phyloP scores from a whole-genome alignment of 2,329 filamentous ascomycete species.

The Metarhizium sp. region DNA sequence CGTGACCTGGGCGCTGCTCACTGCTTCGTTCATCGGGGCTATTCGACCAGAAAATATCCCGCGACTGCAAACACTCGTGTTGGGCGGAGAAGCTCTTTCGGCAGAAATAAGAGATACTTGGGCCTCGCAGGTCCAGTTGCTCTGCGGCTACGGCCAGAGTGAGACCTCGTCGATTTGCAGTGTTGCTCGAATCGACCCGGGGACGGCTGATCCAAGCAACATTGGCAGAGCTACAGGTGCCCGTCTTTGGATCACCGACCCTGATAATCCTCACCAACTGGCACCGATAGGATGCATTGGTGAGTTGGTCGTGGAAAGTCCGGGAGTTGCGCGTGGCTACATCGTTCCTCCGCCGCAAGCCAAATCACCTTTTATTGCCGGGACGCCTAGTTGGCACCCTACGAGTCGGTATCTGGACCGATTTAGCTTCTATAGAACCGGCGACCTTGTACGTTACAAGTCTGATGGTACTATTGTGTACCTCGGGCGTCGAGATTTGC shows the following conservation, averaged over 20 bases:
- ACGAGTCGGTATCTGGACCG: no score
- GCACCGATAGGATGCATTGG: no score
- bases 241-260: no score
- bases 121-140: not conserved
- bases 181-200: no score
- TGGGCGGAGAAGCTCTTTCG: not conserved
- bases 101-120: not conserved
- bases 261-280: no score
- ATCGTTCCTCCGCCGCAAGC: slow-evolving; percentile 7
- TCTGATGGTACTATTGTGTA: not conserved
- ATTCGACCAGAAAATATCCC: not conserved
- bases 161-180: not conserved
- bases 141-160: not conserved
- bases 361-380: slow-evolving; percentile 8
- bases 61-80: not conserved
- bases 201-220: no score
- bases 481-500: not conserved
- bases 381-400: not conserved
- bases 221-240: no score
- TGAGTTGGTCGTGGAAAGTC: no score
- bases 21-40: not conserved
- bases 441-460: not conserved
- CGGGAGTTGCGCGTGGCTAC: not conserved
- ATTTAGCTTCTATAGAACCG: not conserved
- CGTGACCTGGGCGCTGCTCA: not conserved